Conservation (phyloP, 2,329 filamentous ascomycete genomes). For the Pseudogymnoascus verrucosus region DNA sequence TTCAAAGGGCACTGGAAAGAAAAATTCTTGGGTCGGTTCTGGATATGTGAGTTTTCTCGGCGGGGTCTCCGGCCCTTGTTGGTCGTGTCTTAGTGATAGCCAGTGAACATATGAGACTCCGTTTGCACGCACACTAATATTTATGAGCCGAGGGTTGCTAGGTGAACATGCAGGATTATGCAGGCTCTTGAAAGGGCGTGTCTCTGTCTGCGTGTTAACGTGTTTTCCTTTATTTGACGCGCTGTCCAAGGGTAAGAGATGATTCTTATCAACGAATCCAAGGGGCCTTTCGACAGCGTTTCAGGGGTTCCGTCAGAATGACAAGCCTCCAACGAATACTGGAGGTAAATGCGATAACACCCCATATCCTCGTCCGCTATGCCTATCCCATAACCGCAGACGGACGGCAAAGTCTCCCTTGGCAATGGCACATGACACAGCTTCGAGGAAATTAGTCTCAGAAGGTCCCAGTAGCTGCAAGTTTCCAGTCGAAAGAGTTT, state of each 20-base stretch:
- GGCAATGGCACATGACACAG: not conserved
- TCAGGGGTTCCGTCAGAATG: not conserved
- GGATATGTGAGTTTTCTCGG: constrained; percentile 33
- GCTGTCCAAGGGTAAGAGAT: constrained; percentile 29
- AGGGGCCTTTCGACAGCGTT: not conserved
- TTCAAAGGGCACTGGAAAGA: constrained; percentile 11
- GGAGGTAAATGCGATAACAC: not conserved
- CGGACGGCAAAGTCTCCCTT: not conserved
- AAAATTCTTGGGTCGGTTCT: constrained; percentile 6
- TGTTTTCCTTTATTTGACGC: not conserved
- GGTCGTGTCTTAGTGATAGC: constrained; percentile 36
- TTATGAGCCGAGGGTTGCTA: constrained; percentile 5
- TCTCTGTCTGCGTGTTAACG: constrained; percentile 37
- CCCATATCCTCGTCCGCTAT: not conserved
- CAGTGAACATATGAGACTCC: constrained; percentile 36
- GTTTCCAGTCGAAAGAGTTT: constrained; percentile 15
- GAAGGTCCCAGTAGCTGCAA: constrained; percentile 9
- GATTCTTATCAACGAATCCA: constrained; percentile 7
- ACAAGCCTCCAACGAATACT: constrained; percentile 5
- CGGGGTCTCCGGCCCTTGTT: constrained; percentile 37
- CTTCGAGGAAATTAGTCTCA: constrained; percentile 10
- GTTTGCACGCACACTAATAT: constrained; percentile 22
- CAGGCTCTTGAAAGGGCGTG: constrained; percentile 26
- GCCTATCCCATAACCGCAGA: not conserved
- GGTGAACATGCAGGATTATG: constrained; percentile 26